Conservation (phyloP, 495 filamentous ascomycete genomes). For the Annulohypoxylon stygium region DNA sequence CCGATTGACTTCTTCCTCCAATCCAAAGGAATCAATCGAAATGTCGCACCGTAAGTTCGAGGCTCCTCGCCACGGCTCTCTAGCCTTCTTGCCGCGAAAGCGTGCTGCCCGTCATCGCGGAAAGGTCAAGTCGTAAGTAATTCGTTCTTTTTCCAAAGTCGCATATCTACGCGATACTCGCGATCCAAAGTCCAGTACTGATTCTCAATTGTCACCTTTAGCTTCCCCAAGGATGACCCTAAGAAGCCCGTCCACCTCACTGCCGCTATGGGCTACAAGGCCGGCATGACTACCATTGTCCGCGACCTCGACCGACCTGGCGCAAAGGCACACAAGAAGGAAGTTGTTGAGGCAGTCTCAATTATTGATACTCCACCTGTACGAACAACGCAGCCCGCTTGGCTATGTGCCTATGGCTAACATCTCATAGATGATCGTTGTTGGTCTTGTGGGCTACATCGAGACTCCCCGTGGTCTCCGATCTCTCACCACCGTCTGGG, state of each 20-base stretch:
- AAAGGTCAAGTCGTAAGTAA: conserved; percentile 94
- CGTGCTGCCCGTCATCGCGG: conserved; percentile 94
- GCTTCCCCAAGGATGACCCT: conserved; percentile 99
- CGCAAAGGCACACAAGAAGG: conserved; percentile 99
- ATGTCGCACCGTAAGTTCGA: conserved; percentile 85
- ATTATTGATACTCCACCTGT: conserved; percentile 99
- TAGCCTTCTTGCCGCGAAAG: conserved; percentile 98
- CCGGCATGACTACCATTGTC: conserved; percentile 99
- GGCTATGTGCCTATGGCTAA: conserved; percentile 72
- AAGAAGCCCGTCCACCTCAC: conserved; percentile 99
- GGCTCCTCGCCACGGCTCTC: conserved; percentile 96
- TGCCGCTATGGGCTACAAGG: conserved; percentile 99
- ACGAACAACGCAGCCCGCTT: conserved; percentile 78
- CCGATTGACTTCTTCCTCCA: conserved; percentile 52
- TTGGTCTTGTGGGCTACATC: conserved; percentile 99
- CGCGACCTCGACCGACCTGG: conserved; percentile 99
- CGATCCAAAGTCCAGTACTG: conserved; percentile 27
- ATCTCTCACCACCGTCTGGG: conserved; percentile 99
- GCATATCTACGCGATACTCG: not conserved
- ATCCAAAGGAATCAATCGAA: conserved; percentile 54
- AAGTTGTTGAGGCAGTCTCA: conserved; percentile 98
- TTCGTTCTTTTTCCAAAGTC: conserved; percentile 18
- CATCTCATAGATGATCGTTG: conserved; percentile 90
- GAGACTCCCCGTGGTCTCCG: conserved; percentile 99
- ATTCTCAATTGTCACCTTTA: conserved; percentile 19